Conservation (phyloP, 805 yeast genomes). For the Candida caryicola region DNA sequence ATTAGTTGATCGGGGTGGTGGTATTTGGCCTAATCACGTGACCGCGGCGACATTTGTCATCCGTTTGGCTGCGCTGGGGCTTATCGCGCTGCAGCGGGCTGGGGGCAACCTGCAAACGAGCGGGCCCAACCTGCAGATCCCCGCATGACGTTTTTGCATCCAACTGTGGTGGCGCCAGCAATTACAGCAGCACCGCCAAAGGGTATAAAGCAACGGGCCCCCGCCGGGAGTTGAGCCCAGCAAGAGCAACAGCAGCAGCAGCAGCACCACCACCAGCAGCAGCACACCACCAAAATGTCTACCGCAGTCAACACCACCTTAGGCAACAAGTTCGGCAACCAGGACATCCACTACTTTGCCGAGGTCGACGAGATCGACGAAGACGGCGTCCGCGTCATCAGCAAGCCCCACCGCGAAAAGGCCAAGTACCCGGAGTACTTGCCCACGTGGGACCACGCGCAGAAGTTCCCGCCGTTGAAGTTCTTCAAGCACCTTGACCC, state of each 20-base stretch:
- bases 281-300: too few relatives aligned
- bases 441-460: conserved; percentile 67
- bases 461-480: conserved; percentile 49
- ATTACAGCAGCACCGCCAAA: too few relatives aligned
- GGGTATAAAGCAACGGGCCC: too few relatives aligned
- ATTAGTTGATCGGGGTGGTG: too few relatives aligned
- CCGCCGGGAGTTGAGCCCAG: too few relatives aligned
- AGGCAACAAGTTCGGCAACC: conserved; percentile 27
- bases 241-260: too few relatives aligned
- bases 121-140: conserved; percentile 6
- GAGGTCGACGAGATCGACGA: conserved; percentile 48
- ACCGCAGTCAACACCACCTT: not conserved
- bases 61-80: too few relatives aligned
- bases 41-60: too few relatives aligned
- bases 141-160: not conserved
- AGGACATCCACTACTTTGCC: conserved; percentile 49
- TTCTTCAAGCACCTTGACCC: conserved; percentile 60
- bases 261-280: too few relatives aligned
- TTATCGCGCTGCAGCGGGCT: too few relatives aligned
- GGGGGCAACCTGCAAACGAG: not conserved
- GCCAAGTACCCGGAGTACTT: conserved; percentile 53
- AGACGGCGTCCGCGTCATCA: conserved; percentile 50
- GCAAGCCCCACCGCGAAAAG: conserved; percentile 33
- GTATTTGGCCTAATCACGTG: too few relatives aligned
- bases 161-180: not conserved